Conservation (phyloP, 768 basidiomycete species). For the Termitomyces sp. region DNA sequence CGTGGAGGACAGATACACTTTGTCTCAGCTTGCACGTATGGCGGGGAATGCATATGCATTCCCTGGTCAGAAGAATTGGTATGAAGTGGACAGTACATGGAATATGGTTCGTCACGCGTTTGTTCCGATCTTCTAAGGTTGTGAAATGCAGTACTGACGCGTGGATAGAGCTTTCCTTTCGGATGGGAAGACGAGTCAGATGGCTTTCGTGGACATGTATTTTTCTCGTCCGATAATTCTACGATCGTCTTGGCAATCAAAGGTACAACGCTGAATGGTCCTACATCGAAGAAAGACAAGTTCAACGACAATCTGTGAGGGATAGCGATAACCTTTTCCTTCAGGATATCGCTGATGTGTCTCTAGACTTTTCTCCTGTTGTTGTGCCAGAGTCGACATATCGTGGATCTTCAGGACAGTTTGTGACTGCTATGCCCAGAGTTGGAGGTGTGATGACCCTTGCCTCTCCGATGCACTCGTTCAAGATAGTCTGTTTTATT, state of each 20-base stretch:
- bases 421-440: conserved; percentile 78
- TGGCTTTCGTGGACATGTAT: conserved; percentile 90
- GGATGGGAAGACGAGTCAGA: conserved; percentile 76
- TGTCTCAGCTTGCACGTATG: conserved; percentile 84
- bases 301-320: conserved; percentile 79
- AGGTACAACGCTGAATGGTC: conserved; percentile 77
- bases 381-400: conserved; percentile 87
- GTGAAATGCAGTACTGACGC: conserved; percentile 7
- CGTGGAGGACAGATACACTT: conserved; percentile 71
- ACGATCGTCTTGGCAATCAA: conserved; percentile 90
- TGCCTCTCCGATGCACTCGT: conserved; percentile 84
- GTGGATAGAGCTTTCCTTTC: conserved; percentile 67
- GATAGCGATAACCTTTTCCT: background rate
- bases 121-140: background rate
- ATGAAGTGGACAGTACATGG: conserved; percentile 72
- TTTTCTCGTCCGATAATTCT: conserved; percentile 71
- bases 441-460: conserved; percentile 70
- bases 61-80: conserved; percentile 75
- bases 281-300: conserved; percentile 89
- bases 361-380: conserved; percentile 74
- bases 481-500: conserved; percentile 91
- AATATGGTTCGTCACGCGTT: conserved; percentile 41
- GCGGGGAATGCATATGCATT: conserved; percentile 84
- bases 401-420: conserved; percentile 85
- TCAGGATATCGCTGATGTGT: background rate